phyloP scores from a whole-genome alignment of 208 protist genomes.

The Naegleria lovaniensis region DNA sequence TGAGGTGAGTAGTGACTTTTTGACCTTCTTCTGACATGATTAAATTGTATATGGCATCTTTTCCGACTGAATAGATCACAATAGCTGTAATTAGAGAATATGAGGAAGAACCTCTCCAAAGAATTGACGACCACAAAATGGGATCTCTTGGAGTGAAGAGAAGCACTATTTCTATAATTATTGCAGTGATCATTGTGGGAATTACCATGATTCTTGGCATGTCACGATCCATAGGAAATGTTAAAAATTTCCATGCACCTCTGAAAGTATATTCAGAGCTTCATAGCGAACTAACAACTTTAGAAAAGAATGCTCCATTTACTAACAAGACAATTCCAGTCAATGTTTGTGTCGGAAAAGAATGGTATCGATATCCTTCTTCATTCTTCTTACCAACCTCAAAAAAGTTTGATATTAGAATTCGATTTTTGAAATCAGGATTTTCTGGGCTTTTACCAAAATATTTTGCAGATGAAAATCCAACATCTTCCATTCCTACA shows the following conservation, averaged over 20 bases:
- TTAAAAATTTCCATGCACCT: constrained; percentile 64
- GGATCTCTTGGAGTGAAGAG: not conserved
- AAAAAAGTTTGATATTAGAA: not conserved
- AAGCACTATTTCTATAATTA: constrained; percentile 12
- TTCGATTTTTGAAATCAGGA: constrained; percentile 41
- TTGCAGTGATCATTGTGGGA: constrained; percentile 45
- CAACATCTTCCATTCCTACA: constrained; percentile 40
- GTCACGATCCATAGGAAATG: constrained; percentile 57
- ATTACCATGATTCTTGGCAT: constrained; percentile 55
- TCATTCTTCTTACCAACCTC: constrained; percentile 73
- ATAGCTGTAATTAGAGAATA: not conserved
- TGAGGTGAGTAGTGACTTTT: not conserved
- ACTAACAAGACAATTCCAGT: constrained; percentile 36
- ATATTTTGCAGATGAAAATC: constrained; percentile 25
- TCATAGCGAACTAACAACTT: not conserved
- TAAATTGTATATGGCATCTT: no score
- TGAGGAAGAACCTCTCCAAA: not conserved
- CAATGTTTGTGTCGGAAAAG: constrained; percentile 76
- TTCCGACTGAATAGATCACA: constrained; percentile 27
- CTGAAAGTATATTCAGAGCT: constrained; percentile 49
- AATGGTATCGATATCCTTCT: constrained; percentile 87
- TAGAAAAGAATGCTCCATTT: not conserved
- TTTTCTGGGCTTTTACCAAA: constrained; percentile 56
- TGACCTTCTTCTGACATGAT: no score
- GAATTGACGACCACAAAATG: not conserved